Base-by-base conservation (phyloP, 2,329 filamentous ascomycete species). In the Talaromyces verruculosus region DNA sequence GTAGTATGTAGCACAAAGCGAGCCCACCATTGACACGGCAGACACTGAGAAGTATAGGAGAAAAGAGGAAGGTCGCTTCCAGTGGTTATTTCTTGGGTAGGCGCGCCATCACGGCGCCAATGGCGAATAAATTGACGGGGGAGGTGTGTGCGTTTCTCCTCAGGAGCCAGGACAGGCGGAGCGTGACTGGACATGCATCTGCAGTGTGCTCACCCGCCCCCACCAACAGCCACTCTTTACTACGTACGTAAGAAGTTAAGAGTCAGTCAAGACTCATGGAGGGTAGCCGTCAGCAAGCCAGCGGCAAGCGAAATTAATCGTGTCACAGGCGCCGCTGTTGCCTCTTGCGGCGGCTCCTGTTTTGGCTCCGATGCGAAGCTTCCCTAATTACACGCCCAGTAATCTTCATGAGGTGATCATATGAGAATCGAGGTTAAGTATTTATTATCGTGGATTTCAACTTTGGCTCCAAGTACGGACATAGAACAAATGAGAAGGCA, bases 31-130 rank as follows among this genome's bases (percentile, higher is more conserved):
- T 51, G 22, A 30, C 47, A 17, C 19, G 22, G 11, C 25, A 15
- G 22, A 49, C 19, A 49, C 11, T n/a, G 3, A n/a, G 49, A 33
- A 28, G 13, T 30, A 1, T 8, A 22, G 13, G 6, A 47, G 2
- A 33, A 30, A 53, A 25, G 45, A 51, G 19, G n/a, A 19, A 28
- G 60, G 30, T 63, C 61, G 30, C 43, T 51, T 53, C 30, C 10
- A 33, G 30, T 37, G 60, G 45, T 35, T 19, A 30, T 28, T 17
- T 47, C 47, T 25, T 59, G 45, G 41, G 65, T 68, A 73, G 70
- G 68, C 71, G 71, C 71, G 66, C 64, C 68, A 51, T 65, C 30
- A 63, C 59, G 68, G 72, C 72, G 72, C 69, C 71, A 73, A 71
- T 68, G 68, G 72, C 69, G 69, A 72, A 71, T 70, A 71, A 70